A percentile compares a stretch with the other conserved stretches of the same genome.
phyloP scores from a whole-genome alignment of 108 stramenopile genomes.

The Skeletonema costatum region DNA sequence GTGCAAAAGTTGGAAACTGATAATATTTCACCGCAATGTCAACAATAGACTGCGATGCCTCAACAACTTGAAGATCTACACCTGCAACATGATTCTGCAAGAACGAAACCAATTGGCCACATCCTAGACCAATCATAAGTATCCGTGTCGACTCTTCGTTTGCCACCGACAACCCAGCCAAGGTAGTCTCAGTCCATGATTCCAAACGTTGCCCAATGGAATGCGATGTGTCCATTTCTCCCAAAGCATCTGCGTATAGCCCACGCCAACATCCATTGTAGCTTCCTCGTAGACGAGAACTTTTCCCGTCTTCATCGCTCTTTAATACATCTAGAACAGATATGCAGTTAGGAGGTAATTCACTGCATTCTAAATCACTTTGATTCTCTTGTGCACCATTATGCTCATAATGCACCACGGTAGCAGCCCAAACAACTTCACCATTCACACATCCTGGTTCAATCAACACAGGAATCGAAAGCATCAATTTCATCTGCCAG shows the following conservation, averaged over 20 bases:
- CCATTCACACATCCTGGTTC: constrained; percentile 26
- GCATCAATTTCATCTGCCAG: constrained; percentile 24
- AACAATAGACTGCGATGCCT: constrained; percentile 9
- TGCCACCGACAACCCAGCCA: constrained; percentile 12
- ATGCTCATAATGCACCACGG: constrained; percentile 16
- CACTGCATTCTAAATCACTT: constrained; percentile 18
- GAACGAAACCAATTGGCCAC: constrained; percentile 28
- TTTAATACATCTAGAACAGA: constrained; percentile 28
- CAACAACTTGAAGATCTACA: constrained; percentile 10
- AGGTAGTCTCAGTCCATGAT: constrained; percentile 22
- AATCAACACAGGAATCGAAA: constrained; percentile 27
- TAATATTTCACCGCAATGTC: constrained; percentile 30
- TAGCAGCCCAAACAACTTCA: constrained; percentile 26
- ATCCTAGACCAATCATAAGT: constrained; percentile 24
- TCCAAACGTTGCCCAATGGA: constrained; percentile 7
- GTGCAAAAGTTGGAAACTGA: neutral
- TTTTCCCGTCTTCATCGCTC: constrained; percentile 27
- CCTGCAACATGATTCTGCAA: constrained; percentile 7
- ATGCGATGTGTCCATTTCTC: constrained; percentile 17
- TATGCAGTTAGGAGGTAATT: neutral
- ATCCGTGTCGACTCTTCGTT: constrained; percentile 1
- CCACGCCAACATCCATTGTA: constrained; percentile 23
- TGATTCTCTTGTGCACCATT: constrained; percentile 1
- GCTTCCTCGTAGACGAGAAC: constrained; percentile 19
- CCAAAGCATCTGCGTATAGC: constrained; percentile 24